These are phyloP conservation scores for Trichosporon coremiiforme DNA, from an alignment of 1,284 basidiomycete species.

Conservation along the genomic window DNA sequence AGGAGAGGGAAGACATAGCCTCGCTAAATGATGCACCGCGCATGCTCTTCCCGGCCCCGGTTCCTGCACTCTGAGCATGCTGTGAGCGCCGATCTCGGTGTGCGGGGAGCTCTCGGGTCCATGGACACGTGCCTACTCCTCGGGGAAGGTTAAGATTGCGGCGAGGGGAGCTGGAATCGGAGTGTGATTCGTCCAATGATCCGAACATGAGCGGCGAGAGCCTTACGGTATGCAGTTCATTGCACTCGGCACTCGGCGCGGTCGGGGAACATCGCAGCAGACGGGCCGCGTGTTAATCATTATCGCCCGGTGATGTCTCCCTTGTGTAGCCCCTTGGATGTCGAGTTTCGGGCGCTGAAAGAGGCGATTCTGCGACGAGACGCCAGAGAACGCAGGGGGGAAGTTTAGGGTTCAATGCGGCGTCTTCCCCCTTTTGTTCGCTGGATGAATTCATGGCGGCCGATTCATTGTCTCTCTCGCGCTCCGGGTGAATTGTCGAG, in stretches of 20 bases:
- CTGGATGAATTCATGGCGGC: background rate
- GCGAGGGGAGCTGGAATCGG: background rate
- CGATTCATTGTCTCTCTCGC: background rate
- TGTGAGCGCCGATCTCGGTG: background rate
- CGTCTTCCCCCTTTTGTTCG: background rate
- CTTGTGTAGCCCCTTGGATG: background rate
- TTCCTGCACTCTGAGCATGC: slow-evolving; percentile 5
- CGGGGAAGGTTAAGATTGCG: background rate
- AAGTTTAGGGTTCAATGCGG: background rate
- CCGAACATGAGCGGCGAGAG: background rate
- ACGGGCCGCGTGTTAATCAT: background rate
- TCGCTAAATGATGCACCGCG: background rate
- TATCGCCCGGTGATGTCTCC: background rate
- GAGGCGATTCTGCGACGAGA: slow-evolving; percentile 1
- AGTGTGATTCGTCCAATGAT: background rate
- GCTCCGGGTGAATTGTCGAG: slow-evolving; percentile 3
- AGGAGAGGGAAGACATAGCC: too few species aligned
- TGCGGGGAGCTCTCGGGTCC: background rate
- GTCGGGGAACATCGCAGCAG: background rate
- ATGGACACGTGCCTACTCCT: background rate
- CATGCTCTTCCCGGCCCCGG: background rate
- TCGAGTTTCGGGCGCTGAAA: background rate
- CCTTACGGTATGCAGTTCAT: background rate
- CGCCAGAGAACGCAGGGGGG: background rate
- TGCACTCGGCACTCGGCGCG: background rate